phyloP scores from a whole-genome alignment of 2,329 filamentous ascomycete species.

The Monilinia polystroma region DNA sequence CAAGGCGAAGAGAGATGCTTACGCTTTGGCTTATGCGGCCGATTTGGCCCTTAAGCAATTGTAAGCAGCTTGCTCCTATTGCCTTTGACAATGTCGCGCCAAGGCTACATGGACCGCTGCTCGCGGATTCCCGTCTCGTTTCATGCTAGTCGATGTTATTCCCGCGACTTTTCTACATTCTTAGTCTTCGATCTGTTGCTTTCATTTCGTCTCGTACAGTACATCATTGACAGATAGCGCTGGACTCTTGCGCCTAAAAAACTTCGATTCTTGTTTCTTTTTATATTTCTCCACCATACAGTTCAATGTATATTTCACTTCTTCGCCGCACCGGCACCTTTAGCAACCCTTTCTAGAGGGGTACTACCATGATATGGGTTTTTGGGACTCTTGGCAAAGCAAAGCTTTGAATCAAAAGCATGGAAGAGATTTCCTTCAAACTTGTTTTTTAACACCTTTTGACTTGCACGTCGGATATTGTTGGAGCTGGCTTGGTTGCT shows the following conservation, averaged over 20 bases:
- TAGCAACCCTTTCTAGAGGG: neutral
- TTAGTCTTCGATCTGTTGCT: neutral
- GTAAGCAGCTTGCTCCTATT: neutral
- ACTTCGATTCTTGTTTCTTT: neutral
- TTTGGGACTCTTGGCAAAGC: neutral
- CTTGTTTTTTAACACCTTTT: neutral
- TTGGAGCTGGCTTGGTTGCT: too few relatives aligned
- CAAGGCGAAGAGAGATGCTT: constrained; percentile 29
- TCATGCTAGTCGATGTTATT: neutral
- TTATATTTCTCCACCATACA: neutral
- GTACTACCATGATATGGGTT: neutral
- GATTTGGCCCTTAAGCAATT: constrained; percentile 24
- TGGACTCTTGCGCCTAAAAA: neutral
- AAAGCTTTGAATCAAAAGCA: neutral
- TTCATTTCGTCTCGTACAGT: neutral
- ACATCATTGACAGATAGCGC: constrained; percentile 3
- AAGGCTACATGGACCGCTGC: neutral
- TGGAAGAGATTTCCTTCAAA: neutral
- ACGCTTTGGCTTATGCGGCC: constrained; percentile 27
- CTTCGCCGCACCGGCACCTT: neutral
- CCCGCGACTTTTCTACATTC: neutral
- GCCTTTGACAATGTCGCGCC: neutral
- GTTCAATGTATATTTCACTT: neutral
- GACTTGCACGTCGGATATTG: neutral
- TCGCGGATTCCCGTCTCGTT: neutral